These are phyloP conservation scores for Salvia rosmarinus DNA, from an alignment of 257 asterid genomes.

Conservation along the genomic window DNA sequence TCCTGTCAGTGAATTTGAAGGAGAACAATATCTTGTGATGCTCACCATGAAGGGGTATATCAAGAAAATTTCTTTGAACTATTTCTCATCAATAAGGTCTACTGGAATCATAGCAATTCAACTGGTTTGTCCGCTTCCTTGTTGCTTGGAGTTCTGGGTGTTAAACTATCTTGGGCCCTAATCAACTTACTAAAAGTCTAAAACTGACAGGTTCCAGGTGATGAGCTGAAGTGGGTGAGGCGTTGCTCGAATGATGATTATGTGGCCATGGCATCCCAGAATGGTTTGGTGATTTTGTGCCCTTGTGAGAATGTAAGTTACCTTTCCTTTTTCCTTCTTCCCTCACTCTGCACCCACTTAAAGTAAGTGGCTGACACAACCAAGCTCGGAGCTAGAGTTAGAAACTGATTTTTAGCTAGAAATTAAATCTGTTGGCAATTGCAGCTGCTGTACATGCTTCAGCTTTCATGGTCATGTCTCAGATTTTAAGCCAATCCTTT, in stretches of 20 bases:
- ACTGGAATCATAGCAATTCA: conserved; percentile 96
- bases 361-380: neutral
- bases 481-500: conserved; percentile 10
- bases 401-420: conserved; percentile 11
- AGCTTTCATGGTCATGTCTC: conserved; percentile 23
- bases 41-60: conserved; percentile 89
- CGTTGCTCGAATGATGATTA: conserved; percentile 81
- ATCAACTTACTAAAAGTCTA: conserved; percentile 31
- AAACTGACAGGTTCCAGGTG: conserved; percentile 84
- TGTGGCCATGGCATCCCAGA: conserved; percentile 97
- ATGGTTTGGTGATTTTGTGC: conserved; percentile 83
- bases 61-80: conserved; percentile 88
- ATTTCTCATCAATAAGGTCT: conserved; percentile 87
- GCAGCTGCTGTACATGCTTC: conserved; percentile 29
- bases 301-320: conserved; percentile 74
- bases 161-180: conserved; percentile 26
- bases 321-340: neutral
- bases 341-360: conserved; percentile 1
- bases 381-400: neutral
- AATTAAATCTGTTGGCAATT: conserved; percentile 8
- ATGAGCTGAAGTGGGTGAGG: conserved; percentile 95
- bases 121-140: conserved; percentile 68
- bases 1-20: conserved; percentile 89
- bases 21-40: conserved; percentile 88
- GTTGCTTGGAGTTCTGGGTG: conserved; percentile 30